These are phyloP conservation scores for Psilocybe mexicana DNA, from an alignment of 1,284 basidiomycete species.

Conservation along the genomic window DNA sequence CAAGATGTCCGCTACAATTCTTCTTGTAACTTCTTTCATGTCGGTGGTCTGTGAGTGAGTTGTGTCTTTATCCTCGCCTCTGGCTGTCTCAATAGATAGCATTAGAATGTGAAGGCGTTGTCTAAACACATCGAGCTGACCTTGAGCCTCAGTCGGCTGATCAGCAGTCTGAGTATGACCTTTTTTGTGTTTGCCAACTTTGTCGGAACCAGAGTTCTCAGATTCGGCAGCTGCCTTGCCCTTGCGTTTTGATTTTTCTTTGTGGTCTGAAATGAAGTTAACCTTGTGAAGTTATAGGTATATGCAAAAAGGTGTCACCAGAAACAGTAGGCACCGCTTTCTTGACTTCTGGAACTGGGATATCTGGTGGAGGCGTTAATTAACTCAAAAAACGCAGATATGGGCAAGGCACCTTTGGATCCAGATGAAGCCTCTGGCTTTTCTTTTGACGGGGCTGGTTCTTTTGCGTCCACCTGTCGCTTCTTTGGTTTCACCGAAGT, in stretches of 20 bases:
- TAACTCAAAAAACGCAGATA: not conserved
- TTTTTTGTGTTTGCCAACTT: conserved; percentile 9
- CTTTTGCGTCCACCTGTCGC: not conserved
- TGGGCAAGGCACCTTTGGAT: not conserved
- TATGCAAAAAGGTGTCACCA: not conserved
- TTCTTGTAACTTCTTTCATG: conserved; percentile 9
- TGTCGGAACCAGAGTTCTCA: not conserved
- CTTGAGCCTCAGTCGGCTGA: not conserved
- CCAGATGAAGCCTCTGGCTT: not conserved
- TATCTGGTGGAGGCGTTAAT: too few relatives aligned
- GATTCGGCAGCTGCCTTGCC: not conserved
- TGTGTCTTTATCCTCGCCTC: not conserved
- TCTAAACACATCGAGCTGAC: conserved; percentile 1
- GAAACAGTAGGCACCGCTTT: not conserved
- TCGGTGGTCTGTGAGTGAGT: not conserved
- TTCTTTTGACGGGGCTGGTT: not conserved
- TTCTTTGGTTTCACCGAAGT: not conserved
- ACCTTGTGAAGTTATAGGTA: not conserved
- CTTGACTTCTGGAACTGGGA: too few relatives aligned
- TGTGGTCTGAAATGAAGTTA: not conserved
- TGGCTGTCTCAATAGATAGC: not conserved
- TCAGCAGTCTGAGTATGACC: not conserved
- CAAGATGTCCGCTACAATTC: conserved; percentile 14
- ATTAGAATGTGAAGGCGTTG: not conserved
- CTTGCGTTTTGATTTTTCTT: conserved; percentile 7